Conservation (phyloP, 148 eudicot species). For the Amaranthus palmeri region DNA sequence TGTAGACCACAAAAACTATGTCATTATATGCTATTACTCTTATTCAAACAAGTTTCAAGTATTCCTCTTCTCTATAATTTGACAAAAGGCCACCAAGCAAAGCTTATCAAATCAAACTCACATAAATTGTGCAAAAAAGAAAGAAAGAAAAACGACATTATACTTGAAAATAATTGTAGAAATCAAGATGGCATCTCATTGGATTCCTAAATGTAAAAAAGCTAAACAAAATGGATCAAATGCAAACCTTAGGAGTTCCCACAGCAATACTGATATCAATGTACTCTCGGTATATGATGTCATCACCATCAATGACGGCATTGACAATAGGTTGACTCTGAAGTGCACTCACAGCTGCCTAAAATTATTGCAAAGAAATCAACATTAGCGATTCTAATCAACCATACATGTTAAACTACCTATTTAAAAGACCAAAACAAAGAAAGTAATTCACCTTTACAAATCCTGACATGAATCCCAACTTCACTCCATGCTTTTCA, state of each 20-base stretch:
- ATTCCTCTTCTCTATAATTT: too few species aligned
- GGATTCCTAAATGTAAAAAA: background rate
- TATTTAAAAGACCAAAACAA: background rate
- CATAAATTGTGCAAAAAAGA: background rate
- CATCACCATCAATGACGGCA: slow-evolving; percentile 96
- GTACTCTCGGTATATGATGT: slow-evolving; percentile 87
- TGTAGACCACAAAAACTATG: too few species aligned
- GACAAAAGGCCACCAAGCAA: too few species aligned
- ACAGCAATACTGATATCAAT: slow-evolving; percentile 96
- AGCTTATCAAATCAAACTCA: background rate
- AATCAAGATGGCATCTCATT: background rate
- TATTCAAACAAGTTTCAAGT: too few species aligned
- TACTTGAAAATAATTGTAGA: background rate
- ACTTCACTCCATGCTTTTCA: slow-evolving; percentile 96
- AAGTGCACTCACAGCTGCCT: slow-evolving; percentile 91
- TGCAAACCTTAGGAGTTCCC: slow-evolving; percentile 88
- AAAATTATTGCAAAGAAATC: slow-evolving; percentile 5
- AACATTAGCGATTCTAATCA: slow-evolving; percentile 1
- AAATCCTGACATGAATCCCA: slow-evolving; percentile 97
- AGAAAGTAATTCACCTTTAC: slow-evolving; percentile 51
- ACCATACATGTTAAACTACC: background rate
- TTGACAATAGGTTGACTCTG: slow-evolving; percentile 88
- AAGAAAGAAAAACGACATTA: background rate
- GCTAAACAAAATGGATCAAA: background rate
- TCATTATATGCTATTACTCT: too few species aligned